Conservation (phyloP, 768 basidiomycete genomes). For the Leucocoprinus birnbaumii region DNA sequence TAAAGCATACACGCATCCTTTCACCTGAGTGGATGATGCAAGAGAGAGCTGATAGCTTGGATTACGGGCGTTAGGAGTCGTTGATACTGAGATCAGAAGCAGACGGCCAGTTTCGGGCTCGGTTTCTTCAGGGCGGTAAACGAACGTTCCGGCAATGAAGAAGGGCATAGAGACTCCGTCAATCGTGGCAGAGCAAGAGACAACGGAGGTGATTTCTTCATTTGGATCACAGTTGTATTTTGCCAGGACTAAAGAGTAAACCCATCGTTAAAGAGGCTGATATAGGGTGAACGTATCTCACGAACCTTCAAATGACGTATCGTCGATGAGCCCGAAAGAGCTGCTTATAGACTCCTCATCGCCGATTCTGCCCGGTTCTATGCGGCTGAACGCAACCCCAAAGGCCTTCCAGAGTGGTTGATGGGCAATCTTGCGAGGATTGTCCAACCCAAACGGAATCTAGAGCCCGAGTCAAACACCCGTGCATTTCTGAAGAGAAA, state of each 20-base stretch:
- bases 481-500: not conserved
- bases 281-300: not conserved
- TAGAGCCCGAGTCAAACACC: constrained; percentile 21
- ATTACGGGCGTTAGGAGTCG: constrained; percentile 20
- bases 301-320: constrained; percentile 62
- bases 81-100: constrained; percentile 46
- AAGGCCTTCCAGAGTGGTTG: constrained; percentile 52
- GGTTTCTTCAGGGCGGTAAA: constrained; percentile 36
- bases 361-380: constrained; percentile 51
- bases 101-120: constrained; percentile 60
- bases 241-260: constrained; percentile 34
- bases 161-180: constrained; percentile 31
- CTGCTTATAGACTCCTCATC: constrained; percentile 44
- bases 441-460: constrained; percentile 71
- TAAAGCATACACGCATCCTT: constrained; percentile 72
- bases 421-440: constrained; percentile 67
- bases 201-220: constrained; percentile 64
- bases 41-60: constrained; percentile 30
- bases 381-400: constrained; percentile 61
- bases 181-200: constrained; percentile 29
- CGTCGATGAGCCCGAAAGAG: constrained; percentile 67
- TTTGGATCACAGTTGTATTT: constrained; percentile 44
- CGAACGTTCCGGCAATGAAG: constrained; percentile 50
- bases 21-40: constrained; percentile 41
- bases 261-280: not conserved